Percentiles rank a stretch among this genome's conserved stretches.
These are phyloP conservation scores for Penstemon barbatus DNA, from an alignment of 257 asterid species.

Conservation along the genomic window DNA sequence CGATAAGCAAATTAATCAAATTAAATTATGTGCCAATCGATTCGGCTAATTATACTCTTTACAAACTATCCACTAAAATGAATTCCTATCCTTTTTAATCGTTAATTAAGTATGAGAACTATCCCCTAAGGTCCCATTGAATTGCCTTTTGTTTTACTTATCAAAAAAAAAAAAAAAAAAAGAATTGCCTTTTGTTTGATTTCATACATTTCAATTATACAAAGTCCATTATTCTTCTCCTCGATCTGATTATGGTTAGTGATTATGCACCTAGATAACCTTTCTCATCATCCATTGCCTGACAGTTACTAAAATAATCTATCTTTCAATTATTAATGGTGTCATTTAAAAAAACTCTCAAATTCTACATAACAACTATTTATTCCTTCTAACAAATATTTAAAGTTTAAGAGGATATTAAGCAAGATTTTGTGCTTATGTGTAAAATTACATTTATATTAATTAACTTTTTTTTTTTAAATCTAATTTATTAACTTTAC, in stretches of 20 bases:
- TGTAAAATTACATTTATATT: conserved; percentile 5
- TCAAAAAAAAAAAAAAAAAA: too few relatives aligned
- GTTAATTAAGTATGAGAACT: too few relatives aligned
- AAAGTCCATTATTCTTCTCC: conserved; percentile 7
- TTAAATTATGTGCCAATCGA: too few relatives aligned
- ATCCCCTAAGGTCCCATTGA: too few relatives aligned
- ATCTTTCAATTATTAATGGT: conserved; percentile 20
- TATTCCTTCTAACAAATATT: conserved; percentile 39
- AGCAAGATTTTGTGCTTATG: conserved; percentile 38
- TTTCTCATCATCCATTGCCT: conserved; percentile 39
- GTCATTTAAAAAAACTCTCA: conserved; percentile 6
- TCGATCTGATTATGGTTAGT: conserved; percentile 32
- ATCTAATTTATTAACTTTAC: background rate
- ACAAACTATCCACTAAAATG: too few relatives aligned
- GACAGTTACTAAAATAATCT: conserved; percentile 42
- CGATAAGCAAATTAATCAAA: too few relatives aligned
- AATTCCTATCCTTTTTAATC: too few relatives aligned
- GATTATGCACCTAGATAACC: conserved; percentile 35
- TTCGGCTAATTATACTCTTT: too few relatives aligned
- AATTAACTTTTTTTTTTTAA: background rate
- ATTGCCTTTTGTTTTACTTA: too few relatives aligned
- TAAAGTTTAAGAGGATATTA: conserved; percentile 28
- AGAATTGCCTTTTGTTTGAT: too few relatives aligned
- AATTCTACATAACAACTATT: conserved; percentile 42
- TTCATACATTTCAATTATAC: background rate